Base-by-base conservation (phyloP, 805 yeast genomes). In the Starmerella stigmatis region DNA sequence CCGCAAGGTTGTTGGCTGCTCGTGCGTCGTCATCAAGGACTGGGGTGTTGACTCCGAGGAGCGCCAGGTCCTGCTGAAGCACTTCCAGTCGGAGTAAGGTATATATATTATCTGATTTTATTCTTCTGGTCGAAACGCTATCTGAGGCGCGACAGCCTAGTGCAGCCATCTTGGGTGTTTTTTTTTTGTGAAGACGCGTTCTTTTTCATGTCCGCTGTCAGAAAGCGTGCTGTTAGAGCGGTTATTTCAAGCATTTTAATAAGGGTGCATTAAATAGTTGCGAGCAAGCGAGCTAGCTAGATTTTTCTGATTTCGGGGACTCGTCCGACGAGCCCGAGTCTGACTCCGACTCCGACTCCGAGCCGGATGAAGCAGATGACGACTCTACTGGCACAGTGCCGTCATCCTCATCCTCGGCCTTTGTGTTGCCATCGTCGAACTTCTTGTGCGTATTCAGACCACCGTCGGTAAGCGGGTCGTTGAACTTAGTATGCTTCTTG, bases 1-100 rank as follows among this genome's bases (percentile, higher is more conserved):
- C 75, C 86, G 96, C 80, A 92, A 92, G 86, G 97, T 92, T 65
- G 98, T 92, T 71, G 98, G 98, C 76, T 94, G 96, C 74, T 88
- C 97, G 64, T 89, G 94, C 74, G 96, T 89, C 69, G 98, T 92
- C 65, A 85, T 92, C 79, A 88, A 84, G 81, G 81, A 86, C 94
- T 92, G 97, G 97, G 99, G 99, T 86, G 94, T 86, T 69, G 95
- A 86, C 74, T 82, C 97, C 64, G 89, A 79, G 67, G 98, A 89
- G 77, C 86, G 96, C 77, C 75, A 79, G 77, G 81, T 85, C 74
- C 80, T 92, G 70, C 79, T 92, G 72, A 94, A 86, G 74, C 88
- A 86, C 80, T 86, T 89, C 74, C 79, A 94, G 64, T 83, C 82
- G 69, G 79, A 81, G 74, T 26, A 29, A 27, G 11, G 27, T 28